Conservation (phyloP, 129 eudicot genomes). For the Glebionis coronaria region DNA sequence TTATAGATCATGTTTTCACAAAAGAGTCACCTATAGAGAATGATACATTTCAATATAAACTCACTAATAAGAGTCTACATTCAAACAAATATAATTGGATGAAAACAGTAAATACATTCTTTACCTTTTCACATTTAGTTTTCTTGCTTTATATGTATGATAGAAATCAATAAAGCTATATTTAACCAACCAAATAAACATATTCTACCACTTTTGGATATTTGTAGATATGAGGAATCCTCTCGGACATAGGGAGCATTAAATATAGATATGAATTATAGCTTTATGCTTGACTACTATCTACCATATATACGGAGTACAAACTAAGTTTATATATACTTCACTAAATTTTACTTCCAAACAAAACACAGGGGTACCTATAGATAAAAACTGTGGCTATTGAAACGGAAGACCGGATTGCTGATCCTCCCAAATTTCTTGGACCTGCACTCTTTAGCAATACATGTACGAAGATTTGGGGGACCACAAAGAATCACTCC, state of each 20-base stretch:
- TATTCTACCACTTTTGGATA: background rate
- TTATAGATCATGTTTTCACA: too few relatives aligned
- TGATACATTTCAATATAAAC: too few relatives aligned
- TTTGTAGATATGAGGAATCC: slow-evolving; percentile 4
- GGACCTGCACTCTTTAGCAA: slow-evolving; percentile 72
- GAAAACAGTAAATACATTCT: too few relatives aligned
- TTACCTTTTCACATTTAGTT: too few relatives aligned
- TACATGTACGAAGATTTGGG: slow-evolving; percentile 50
- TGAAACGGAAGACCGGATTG: slow-evolving; percentile 72
- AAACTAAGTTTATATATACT: slow-evolving; percentile 16
- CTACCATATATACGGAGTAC: slow-evolving; percentile 11
- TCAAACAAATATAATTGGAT: too few relatives aligned
- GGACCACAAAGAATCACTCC: slow-evolving; percentile 95
- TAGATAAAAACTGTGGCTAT: slow-evolving; percentile 83
- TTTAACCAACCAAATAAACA: background rate
- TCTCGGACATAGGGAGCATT: slow-evolving; percentile 1
- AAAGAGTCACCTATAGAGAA: too few relatives aligned
- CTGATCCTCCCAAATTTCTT: slow-evolving; percentile 44
- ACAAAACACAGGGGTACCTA: slow-evolving; percentile 30
- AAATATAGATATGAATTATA: background rate
- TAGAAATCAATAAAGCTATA: slow-evolving; percentile 6
- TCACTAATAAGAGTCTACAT: too few relatives aligned
- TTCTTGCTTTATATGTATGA: slow-evolving; percentile 5
- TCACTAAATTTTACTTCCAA: slow-evolving; percentile 8
- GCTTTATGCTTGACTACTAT: background rate